Conservation (phyloP, 352 stramenopile species). For the Phytophthora vignae region DNA sequence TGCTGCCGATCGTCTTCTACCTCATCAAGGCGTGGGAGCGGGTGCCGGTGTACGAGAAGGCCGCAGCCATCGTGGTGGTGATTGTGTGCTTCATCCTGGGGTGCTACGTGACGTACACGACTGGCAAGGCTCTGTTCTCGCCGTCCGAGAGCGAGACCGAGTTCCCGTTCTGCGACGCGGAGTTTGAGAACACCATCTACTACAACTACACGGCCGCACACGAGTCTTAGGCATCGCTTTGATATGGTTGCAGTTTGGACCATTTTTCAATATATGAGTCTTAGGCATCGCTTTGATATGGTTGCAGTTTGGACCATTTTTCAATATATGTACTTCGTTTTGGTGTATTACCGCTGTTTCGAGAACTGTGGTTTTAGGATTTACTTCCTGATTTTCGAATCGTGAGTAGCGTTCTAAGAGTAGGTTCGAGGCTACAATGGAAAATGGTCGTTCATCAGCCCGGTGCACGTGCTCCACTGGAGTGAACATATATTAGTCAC, state of each 20-base stretch:
- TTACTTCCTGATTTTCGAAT: no score
- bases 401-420: no score
- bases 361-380: no score
- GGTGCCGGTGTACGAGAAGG: constrained; percentile 45
- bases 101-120: constrained; percentile 53
- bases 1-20: constrained; percentile 73
- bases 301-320: no score
- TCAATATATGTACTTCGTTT: no score
- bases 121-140: constrained; percentile 49
- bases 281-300: neutral
- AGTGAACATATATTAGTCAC: no score
- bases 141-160: constrained; percentile 34
- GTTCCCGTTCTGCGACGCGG: constrained; percentile 60
- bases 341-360: no score
- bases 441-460: no score
- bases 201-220: constrained; percentile 53
- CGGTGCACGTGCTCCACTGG: no score
- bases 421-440: no score
- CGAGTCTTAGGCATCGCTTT: constrained; percentile 9
- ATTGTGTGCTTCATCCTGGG: constrained; percentile 42
- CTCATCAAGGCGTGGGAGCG: constrained; percentile 66
- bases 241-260: no score
- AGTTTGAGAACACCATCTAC: constrained; percentile 59
- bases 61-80: constrained; percentile 31
- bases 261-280: no score